phyloP scores from a whole-genome alignment of 352 stramenopile genomes.

The Globisporangium apiculatum region DNA sequence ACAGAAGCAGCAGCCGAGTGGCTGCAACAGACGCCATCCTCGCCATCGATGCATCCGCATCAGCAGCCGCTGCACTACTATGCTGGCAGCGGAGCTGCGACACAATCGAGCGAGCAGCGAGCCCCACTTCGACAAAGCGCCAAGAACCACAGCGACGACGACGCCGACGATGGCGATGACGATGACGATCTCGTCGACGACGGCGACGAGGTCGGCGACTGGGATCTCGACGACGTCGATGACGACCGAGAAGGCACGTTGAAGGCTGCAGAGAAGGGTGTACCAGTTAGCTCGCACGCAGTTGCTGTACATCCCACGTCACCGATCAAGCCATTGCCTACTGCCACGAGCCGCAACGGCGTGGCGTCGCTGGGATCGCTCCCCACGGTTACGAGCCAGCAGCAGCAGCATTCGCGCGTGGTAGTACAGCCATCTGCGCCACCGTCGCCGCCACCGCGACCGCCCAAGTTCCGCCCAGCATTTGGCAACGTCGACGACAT shows the following conservation, averaged over 20 bases:
- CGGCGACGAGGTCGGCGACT: slow-evolving; percentile 36
- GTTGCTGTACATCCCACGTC: background rate
- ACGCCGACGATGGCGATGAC: slow-evolving; percentile 19
- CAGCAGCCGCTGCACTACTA: background rate
- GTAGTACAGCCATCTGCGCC: no score
- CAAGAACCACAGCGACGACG: slow-evolving; percentile 9
- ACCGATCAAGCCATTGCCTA: no score
- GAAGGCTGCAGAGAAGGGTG: background rate
- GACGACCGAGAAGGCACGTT: background rate
- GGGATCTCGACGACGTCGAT: slow-evolving; percentile 21
- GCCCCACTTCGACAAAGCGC: background rate
- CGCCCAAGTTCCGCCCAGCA: slow-evolving; percentile 24
- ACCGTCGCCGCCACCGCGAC: background rate
- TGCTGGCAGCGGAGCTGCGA: background rate
- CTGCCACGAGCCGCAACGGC: no score
- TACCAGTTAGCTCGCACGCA: background rate
- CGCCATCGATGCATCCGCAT: background rate
- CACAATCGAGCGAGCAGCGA: background rate
- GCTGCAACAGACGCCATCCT: background rate
- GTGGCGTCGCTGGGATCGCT: no score
- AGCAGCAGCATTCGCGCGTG: background rate
- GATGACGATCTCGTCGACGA: slow-evolving; percentile 30
- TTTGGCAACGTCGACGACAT: slow-evolving; percentile 29
- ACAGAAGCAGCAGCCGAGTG: background rate
- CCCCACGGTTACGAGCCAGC: no score